Conservation (phyloP, 768 basidiomycete genomes). For the Rhodocollybia butyracea region DNA sequence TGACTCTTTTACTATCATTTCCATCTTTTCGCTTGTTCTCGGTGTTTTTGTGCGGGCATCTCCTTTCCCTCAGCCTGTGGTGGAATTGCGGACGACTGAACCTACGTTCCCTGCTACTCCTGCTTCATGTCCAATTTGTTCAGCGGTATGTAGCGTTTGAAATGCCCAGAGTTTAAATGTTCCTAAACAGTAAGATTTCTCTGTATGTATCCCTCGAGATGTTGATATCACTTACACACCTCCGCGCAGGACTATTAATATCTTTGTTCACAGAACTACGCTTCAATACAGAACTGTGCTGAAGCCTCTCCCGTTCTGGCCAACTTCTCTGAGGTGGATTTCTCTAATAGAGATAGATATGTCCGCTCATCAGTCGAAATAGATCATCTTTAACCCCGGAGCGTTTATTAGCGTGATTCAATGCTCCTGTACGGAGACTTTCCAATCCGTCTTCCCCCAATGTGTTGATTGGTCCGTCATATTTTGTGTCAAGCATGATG, state of each 20-base stretch:
- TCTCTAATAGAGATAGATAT: neutral
- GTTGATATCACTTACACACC: neutral
- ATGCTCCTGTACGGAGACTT: constrained; percentile 56
- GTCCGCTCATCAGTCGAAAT: neutral
- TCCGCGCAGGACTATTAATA: neutral
- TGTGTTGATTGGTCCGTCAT: constrained; percentile 60
- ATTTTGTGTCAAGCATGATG: no score
- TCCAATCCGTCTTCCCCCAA: constrained; percentile 52
- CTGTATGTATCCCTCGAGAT: neutral
- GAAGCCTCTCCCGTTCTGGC: constrained; percentile 54
- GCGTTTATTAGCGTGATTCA: constrained; percentile 60
- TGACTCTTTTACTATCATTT: neutral
- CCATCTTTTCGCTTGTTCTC: neutral
- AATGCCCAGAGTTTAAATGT: neutral
- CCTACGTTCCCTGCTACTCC: constrained; percentile 53
- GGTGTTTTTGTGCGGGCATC: constrained; percentile 1
- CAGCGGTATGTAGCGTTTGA: constrained; percentile 31
- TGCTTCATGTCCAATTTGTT: constrained; percentile 59
- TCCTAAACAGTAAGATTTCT: neutral
- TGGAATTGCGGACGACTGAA: constrained; percentile 11
- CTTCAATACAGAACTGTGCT: constrained; percentile 53
- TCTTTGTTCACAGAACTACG: constrained; percentile 36
- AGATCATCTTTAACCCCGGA: constrained; percentile 65
- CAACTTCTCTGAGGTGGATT: constrained; percentile 50
- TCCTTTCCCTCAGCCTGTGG: neutral